Evolutionary conservation across 140 eudicot genomes (phyloP).

Genomic region (Ambrosia hybrid): DNA sequence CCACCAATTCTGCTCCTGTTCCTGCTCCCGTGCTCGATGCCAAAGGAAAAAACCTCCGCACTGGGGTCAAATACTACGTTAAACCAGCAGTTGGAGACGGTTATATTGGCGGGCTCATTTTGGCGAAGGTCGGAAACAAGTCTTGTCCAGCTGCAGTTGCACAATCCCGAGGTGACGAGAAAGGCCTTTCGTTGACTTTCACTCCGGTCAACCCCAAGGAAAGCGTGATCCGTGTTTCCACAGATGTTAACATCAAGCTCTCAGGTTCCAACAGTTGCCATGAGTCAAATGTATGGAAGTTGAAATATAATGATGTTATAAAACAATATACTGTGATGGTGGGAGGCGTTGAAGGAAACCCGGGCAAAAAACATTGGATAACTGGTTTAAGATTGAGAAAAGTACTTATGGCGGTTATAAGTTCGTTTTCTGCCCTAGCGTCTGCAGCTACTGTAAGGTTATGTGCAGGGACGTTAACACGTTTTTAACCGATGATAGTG

Average conservation of each 20-base stretch:
- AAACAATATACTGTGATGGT: constrained; percentile 28
- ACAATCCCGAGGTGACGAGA: not conserved
- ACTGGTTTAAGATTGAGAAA: constrained; percentile 49
- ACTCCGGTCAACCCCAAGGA: constrained; percentile 36
- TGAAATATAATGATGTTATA: constrained; percentile 18
- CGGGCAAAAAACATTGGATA: constrained; percentile 26
- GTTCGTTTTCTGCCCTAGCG: constrained; percentile 39
- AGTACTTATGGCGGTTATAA: constrained; percentile 23
- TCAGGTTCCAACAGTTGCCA: constrained; percentile 15
- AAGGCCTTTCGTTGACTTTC: constrained; percentile 30
- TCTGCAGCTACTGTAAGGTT: constrained; percentile 38
- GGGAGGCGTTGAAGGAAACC: constrained; percentile 45
- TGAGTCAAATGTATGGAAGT: constrained; percentile 35
- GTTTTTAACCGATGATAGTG: too few relatives aligned
- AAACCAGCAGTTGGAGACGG: constrained; percentile 27
- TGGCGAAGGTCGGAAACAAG: constrained; percentile 17
- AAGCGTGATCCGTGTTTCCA: constrained; percentile 32
- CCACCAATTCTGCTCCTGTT: not conserved
- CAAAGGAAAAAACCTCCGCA: constrained; percentile 19
- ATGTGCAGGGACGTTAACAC: constrained; percentile 25
- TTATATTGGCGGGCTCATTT: constrained; percentile 32
- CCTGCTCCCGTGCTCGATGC: constrained; percentile 32
- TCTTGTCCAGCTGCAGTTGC: constrained; percentile 35
- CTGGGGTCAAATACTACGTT: constrained; percentile 29
- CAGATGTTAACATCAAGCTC: constrained; percentile 42